These are phyloP conservation scores for Phyllostachys edulis DNA, from an alignment of 176 grass and related monocot species.

Conservation along the genomic window DNA sequence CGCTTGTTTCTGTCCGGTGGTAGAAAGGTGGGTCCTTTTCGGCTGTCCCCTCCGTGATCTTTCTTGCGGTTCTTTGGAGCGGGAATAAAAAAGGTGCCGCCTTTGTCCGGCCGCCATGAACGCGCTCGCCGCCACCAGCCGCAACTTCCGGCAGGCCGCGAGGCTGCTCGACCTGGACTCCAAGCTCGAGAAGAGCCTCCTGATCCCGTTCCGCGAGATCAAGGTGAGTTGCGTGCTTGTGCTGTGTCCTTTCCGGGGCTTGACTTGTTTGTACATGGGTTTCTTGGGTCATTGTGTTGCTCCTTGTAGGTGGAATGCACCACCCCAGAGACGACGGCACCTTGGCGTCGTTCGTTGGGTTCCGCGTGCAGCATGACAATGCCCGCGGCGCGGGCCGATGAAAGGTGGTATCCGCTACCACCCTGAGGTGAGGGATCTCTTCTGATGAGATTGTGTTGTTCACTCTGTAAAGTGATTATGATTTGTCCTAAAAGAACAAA, in stretches of 20 bases:
- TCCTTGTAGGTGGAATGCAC: conserved; percentile 87
- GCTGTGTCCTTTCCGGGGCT: background rate
- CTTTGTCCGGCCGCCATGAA: conserved; percentile 56
- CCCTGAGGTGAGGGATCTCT: conserved; percentile 55
- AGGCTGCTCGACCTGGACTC: conserved; percentile 79
- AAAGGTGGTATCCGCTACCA: conserved; percentile 98
- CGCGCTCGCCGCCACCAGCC: conserved; percentile 83
- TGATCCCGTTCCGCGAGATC: conserved; percentile 88
- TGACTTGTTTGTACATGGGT: conserved; percentile 9
- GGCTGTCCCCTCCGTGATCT: background rate
- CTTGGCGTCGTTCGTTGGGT: conserved; percentile 76
- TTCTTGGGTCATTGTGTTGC: background rate
- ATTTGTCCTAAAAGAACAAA: background rate
- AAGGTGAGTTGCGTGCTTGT: conserved; percentile 36
- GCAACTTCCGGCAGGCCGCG: conserved; percentile 74
- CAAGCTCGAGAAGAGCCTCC: conserved; percentile 81
- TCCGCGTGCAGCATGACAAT: conserved; percentile 98
- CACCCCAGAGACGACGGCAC: conserved; percentile 90
- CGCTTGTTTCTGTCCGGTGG: conserved; percentile 18
- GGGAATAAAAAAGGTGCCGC: background rate
- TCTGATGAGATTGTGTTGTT: conserved; percentile 5
- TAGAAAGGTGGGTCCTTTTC: conserved; percentile 18
- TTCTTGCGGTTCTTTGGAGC: background rate
- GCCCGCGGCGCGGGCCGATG: conserved; percentile 72
- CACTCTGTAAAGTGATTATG: background rate